phyloP scores from a whole-genome alignment of 345 rosid species.

The Crucihimalaya himalaica region DNA sequence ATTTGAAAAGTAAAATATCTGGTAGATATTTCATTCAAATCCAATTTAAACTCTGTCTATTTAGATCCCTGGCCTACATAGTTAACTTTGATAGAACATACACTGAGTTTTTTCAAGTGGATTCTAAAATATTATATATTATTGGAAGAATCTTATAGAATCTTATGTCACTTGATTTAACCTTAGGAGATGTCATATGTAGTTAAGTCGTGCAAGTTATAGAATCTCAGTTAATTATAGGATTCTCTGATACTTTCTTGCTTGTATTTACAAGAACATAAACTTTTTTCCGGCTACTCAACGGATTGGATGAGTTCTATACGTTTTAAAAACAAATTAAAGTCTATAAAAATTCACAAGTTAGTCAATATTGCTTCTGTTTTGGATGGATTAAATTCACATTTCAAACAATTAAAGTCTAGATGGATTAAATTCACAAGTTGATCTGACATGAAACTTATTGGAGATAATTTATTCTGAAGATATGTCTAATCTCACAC shows the following conservation, averaged over 20 bases:
- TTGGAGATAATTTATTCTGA: too few relatives aligned
- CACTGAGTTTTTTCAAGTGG: conserved; percentile 1
- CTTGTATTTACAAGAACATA: conserved; percentile 9
- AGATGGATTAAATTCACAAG: too few relatives aligned
- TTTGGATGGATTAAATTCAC: too few relatives aligned
- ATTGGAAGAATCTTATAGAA: conserved; percentile 28
- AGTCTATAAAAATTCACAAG: too few relatives aligned
- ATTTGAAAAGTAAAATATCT: conserved; percentile 6
- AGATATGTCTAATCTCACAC: too few relatives aligned
- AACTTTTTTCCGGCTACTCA: conserved; percentile 12
- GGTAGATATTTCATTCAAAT: conserved; percentile 18
- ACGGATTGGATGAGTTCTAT: not conserved
- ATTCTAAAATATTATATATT: conserved; percentile 3
- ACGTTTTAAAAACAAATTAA: conserved; percentile 3
- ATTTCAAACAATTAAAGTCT: too few relatives aligned
- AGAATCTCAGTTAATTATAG: conserved; percentile 1
- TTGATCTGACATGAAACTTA: too few relatives aligned
- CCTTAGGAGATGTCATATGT: conserved; percentile 26
- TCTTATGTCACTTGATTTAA: conserved; percentile 31
- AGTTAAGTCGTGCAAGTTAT: conserved; percentile 36
- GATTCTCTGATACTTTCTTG: conserved; percentile 34
- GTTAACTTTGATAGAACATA: not conserved
- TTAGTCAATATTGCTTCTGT: too few relatives aligned
- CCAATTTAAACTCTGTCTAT: conserved; percentile 8
- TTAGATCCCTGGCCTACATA: conserved; percentile 24